Percentiles rank a stretch among this genome's conserved stretches.
These are phyloP conservation scores for Ogataea nakhonphanomensis DNA, from an alignment of 805 yeast genomes.

Conservation along the genomic window DNA sequence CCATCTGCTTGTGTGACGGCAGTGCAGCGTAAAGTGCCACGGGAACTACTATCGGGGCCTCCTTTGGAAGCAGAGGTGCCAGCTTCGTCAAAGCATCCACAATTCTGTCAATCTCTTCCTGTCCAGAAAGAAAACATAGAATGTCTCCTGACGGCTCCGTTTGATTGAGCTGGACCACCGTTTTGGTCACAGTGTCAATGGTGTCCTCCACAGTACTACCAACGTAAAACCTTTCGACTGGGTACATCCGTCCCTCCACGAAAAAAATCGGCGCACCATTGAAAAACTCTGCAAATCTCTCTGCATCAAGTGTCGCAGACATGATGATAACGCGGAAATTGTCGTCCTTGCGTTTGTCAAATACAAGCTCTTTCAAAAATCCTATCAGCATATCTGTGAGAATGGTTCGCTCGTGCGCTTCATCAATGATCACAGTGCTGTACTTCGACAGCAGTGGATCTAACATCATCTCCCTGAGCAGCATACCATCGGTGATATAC, in stretches of 20 bases:
- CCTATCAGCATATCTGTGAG: slow-evolving; percentile 89
- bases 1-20: slow-evolving; percentile 77
- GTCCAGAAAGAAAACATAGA: slow-evolving; percentile 92
- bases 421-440: slow-evolving; percentile 81
- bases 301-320: slow-evolving; percentile 98
- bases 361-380: slow-evolving; percentile 66
- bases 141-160: slow-evolving; percentile 86
- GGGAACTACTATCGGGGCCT: slow-evolving; percentile 72
- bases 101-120: slow-evolving; percentile 92
- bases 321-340: slow-evolving; percentile 73
- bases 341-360: slow-evolving; percentile 39
- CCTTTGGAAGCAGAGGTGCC: slow-evolving; percentile 64
- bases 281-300: slow-evolving; percentile 75
- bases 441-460: slow-evolving; percentile 63
- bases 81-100: slow-evolving; percentile 57
- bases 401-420: slow-evolving; percentile 96
- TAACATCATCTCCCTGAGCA: slow-evolving; percentile 83
- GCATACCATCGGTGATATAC: slow-evolving; percentile 96
- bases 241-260: slow-evolving; percentile 87
- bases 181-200: slow-evolving; percentile 71
- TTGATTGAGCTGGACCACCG: slow-evolving; percentile 74
- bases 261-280: slow-evolving; percentile 74
- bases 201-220: slow-evolving; percentile 70
- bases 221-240: slow-evolving; percentile 72
- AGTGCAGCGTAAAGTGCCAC: slow-evolving; percentile 92